Evolutionary conservation across 805 yeast genomes (phyloP), one percentile per base, ranked within the genome.

Genomic region (Candida lessepsii): DNA sequence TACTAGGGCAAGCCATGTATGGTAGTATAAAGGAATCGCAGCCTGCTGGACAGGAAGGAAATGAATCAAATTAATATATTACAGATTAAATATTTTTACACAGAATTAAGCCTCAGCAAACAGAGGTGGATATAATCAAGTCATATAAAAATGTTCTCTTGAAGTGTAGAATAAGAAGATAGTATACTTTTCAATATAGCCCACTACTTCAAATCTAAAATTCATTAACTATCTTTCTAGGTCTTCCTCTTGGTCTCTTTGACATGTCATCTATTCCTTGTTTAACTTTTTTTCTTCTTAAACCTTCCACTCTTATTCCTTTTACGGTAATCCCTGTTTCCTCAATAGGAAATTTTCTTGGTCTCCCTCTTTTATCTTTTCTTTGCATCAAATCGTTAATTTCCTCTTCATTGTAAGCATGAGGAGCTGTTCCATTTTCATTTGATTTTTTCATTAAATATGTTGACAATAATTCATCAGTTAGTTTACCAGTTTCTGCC

Each of bases 331-430:
- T 52, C 1, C 73, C 76, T 6, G 71, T 65, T 41, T 66, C 68
- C 41, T 67, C 75, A n/a, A 66, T 56, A 1, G 77, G 73, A 40
- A 68, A 68, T 49, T 74, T 74, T 47, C 78, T 58, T 2, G 79
- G 79, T 47, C 80, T 58, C 10, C 80, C 80, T 29, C 78, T 42
- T 55, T 66, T 60, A 56, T 71, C 68, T 51, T 74, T 68, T 51
- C 57, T 67, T 38, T 57, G 54, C 19, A 69, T 50, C 23, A 67
- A 54, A 41, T 62, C 58, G 44, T 63, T 51, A 5, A 63, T 64
- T 9, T 62, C 67, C 24, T 57, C 65, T 27, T 58, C 62, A 18
- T 56, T 61, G 33, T 58, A 54, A 9, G 35, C 39, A 17, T 40
- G 44, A 29, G 40, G 24, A 16, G 31, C 28, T 3, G 34, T 16